Evolutionary conservation across 2,329 filamentous ascomycete species (phyloP), one percentile per base, ranked within the genome.

Genomic region (Colletotrichum musae): DNA sequence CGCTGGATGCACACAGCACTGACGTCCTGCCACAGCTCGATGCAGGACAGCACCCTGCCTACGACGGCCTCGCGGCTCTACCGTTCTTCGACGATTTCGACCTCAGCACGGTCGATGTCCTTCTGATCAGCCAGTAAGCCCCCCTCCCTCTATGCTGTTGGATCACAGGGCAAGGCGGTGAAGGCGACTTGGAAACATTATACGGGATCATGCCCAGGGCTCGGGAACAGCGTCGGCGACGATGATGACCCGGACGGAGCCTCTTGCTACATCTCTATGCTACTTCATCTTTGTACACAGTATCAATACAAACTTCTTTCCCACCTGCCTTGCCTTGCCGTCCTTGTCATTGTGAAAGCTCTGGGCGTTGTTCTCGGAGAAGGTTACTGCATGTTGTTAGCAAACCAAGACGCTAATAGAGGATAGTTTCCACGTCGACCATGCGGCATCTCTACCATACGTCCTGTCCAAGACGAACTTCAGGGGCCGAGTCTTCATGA

Each of bases 21-120:
- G 26, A 70, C 62, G 16, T 56, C 64, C 65, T 16, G 12, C 60
- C 10, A 15, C 15, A 97, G 94, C 93, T 99, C 74, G 96, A 99
- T 84, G 96, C 96, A 58, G 96, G 96, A 58, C 95, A 98, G 84
- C 96, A 99, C 80, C 95, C 96, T 58, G 96, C 94, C 9, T 97
- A 98, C 80, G 95, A 98, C 77, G 96, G 96, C 45, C 91, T 98
- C 70, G 94, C 95, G 3, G 93, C 94, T 10, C 90, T 99, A 58
- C 96, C 96, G 0, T 99, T 98, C 84, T 99, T 98, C 81, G 96
- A 99, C 80, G 95, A 98, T 77, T 99, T 98, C 81, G 96, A 99
- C 78, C 87, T 99, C 21, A 98, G 95, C 82, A 97, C 94, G 2
- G 95, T 99, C 74, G 96, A 99, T 80, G 93, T 99, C 75, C 92